Percentiles rank a stretch among this genome's conserved stretches.
Evolutionary conservation across 2,329 filamentous ascomycete species (phyloP).

Genomic region (Neonectria punicea): DNA sequence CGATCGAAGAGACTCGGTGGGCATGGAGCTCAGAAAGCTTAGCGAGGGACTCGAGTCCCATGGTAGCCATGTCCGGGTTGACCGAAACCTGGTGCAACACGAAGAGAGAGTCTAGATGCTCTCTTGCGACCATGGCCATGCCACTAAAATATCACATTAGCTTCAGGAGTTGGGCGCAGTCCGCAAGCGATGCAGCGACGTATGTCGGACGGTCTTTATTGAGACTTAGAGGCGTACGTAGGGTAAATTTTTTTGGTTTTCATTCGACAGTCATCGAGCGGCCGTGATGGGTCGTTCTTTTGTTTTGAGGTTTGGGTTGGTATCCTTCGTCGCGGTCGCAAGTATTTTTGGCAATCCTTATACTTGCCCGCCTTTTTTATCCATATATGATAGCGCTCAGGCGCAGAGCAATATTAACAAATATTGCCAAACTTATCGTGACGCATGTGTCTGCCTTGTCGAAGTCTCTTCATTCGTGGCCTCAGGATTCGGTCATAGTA

Average conservation of each 20-base stretch:
- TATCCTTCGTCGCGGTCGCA: not conserved
- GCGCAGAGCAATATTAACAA: constrained; percentile 11
- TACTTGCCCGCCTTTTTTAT: constrained; percentile 5
- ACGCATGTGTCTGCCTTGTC: too few species aligned
- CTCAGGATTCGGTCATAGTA: not conserved
- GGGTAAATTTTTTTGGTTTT: constrained; percentile 1
- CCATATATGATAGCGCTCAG: constrained; percentile 27
- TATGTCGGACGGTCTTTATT: constrained; percentile 27
- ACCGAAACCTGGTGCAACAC: constrained; percentile 46
- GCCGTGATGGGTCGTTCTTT: not conserved
- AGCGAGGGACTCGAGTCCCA: constrained; percentile 34
- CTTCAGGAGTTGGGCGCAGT: constrained; percentile 20
- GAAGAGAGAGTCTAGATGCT: constrained; percentile 45
- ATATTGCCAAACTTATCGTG: not conserved
- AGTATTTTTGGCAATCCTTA: not conserved
- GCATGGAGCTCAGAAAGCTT: constrained; percentile 48
- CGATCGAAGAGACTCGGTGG: constrained; percentile 41
- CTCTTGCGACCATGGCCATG: constrained; percentile 11
- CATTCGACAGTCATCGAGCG: not conserved
- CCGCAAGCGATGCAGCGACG: constrained; percentile 27
- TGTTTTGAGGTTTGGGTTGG: not conserved
- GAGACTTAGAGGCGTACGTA: constrained; percentile 6
- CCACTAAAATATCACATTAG: constrained; percentile 4
- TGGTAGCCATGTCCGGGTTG: constrained; percentile 41
- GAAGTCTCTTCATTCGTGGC: not conserved